Percentiles rank a stretch among this genome's conserved stretches.
Conservation (phyloP, 2,329 filamentous ascomycete genomes). For the Colletotrichum salicis region DNA sequence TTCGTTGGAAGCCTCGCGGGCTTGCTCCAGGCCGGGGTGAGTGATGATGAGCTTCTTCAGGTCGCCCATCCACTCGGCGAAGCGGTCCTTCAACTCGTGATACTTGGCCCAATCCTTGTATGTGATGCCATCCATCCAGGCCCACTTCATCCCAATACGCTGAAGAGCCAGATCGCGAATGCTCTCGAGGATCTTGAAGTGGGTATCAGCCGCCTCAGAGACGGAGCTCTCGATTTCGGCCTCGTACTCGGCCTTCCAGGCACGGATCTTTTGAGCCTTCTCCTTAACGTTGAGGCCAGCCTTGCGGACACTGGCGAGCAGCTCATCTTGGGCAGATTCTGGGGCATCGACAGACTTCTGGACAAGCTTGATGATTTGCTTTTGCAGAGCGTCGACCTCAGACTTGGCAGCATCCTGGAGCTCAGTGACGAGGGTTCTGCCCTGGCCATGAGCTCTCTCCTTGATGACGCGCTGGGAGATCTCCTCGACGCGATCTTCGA, state of each 20-base stretch:
- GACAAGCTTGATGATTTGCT: slow-evolving; percentile 72
- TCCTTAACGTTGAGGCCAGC: slow-evolving; percentile 80
- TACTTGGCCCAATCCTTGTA: slow-evolving; percentile 99
- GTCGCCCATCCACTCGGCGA: slow-evolving; percentile 86
- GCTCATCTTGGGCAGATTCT: slow-evolving; percentile 53
- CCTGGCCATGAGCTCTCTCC: slow-evolving; percentile 72
- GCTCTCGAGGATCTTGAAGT: slow-evolving; percentile 82
- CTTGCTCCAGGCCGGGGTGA: slow-evolving; percentile 76
- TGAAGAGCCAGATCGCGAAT: slow-evolving; percentile 87
- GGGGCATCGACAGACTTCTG: slow-evolving; percentile 60
- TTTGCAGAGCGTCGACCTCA: slow-evolving; percentile 74
- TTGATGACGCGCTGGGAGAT: slow-evolving; percentile 66
- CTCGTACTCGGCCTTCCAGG: slow-evolving; percentile 80
- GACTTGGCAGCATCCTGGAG: slow-evolving; percentile 74
- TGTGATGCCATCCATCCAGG: slow-evolving; percentile 93
- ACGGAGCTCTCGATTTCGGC: slow-evolving; percentile 75
- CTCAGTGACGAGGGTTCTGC: slow-evolving; percentile 72
- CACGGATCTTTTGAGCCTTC: slow-evolving; percentile 78
- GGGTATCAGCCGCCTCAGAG: slow-evolving; percentile 78
- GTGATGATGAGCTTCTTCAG: slow-evolving; percentile 80
- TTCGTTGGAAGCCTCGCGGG: slow-evolving; percentile 73
- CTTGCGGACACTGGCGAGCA: slow-evolving; percentile 65
- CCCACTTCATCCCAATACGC: slow-evolving; percentile 94
- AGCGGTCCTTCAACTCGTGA: slow-evolving; percentile 83
- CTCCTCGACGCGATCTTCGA: slow-evolving; percentile 75